Conservation (phyloP, 805 yeast genomes). For the Candida xiaguanensis region DNA sequence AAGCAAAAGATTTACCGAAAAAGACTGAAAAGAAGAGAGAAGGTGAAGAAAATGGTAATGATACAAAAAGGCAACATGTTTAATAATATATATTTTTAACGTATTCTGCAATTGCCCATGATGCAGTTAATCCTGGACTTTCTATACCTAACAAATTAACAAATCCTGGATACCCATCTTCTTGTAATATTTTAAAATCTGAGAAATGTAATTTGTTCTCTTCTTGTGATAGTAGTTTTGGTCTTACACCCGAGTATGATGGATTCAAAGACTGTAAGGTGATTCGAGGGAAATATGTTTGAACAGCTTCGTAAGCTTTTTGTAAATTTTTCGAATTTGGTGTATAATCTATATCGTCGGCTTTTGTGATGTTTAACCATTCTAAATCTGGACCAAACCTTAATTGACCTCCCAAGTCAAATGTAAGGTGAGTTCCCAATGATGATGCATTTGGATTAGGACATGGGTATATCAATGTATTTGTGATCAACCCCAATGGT, state of each 20-base stretch:
- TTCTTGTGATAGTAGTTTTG: conserved; percentile 57
- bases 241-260: conserved; percentile 79
- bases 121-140: conserved; percentile 83
- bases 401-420: conserved; percentile 75
- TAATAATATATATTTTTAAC: conserved; percentile 40
- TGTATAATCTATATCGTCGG: conserved; percentile 39
- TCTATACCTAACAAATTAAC: conserved; percentile 80
- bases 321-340: conserved; percentile 48
- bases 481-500: conserved; percentile 37
- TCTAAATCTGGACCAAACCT: conserved; percentile 89
- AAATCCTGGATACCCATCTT: conserved; percentile 71
- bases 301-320: conserved; percentile 56
- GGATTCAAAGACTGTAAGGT: conserved; percentile 51
- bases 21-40: conserved; percentile 20
- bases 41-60: conserved; percentile 12
- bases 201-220: conserved; percentile 43
- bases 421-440: conserved; percentile 82
- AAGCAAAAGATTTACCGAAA: conserved; percentile 60
- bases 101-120: conserved; percentile 78
- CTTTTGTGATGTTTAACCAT: conserved; percentile 52
- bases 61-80: conserved; percentile 19
- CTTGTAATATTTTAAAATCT: conserved; percentile 73
- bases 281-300: conserved; percentile 61
- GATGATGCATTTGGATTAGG: conserved; percentile 67
- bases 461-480: conserved; percentile 64